Evolutionary conservation across 371 early-diverging fungal species (phyloP).

Genomic region (Mucor velutinosus): DNA sequence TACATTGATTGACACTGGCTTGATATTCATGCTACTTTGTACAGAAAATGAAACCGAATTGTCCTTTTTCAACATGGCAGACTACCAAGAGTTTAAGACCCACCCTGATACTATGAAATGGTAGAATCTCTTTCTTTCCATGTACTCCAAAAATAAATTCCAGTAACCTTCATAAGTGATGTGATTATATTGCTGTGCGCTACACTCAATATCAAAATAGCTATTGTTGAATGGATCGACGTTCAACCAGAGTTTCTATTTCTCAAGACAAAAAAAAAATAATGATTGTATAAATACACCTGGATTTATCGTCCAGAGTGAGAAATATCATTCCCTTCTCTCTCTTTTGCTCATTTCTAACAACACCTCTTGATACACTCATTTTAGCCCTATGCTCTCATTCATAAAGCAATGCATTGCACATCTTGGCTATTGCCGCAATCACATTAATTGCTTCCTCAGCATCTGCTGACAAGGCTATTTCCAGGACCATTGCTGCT

Average conservation of each 20-base stretch:
- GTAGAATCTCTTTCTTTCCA: constrained; percentile 30
- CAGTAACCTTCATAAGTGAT: background rate
- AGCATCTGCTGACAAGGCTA: constrained; percentile 11
- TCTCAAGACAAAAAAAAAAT: background rate
- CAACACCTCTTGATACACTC: background rate
- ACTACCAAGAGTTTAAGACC: constrained; percentile 71
- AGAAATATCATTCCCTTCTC: background rate
- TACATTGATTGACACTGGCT: too few species aligned
- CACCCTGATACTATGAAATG: constrained; percentile 82
- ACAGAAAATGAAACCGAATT: constrained; percentile 86
- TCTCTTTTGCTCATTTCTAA: too few species aligned
- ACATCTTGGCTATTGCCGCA: constrained; percentile 18
- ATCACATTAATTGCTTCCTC: constrained; percentile 9
- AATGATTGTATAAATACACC: background rate
- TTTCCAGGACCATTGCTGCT: too few species aligned
- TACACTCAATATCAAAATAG: background rate
- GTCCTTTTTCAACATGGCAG: constrained; percentile 76
- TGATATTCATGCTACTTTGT: background rate
- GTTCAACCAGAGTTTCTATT: background rate
- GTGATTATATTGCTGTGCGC: background rate
- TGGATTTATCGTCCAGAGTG: background rate
- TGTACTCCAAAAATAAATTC: background rate
- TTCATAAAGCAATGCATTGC: constrained; percentile 10
- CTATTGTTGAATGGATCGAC: background rate
- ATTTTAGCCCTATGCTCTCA: background rate